phyloP scores from a whole-genome alignment of 2,329 filamentous ascomycete genomes.

The Celoporthe dispersa region DNA sequence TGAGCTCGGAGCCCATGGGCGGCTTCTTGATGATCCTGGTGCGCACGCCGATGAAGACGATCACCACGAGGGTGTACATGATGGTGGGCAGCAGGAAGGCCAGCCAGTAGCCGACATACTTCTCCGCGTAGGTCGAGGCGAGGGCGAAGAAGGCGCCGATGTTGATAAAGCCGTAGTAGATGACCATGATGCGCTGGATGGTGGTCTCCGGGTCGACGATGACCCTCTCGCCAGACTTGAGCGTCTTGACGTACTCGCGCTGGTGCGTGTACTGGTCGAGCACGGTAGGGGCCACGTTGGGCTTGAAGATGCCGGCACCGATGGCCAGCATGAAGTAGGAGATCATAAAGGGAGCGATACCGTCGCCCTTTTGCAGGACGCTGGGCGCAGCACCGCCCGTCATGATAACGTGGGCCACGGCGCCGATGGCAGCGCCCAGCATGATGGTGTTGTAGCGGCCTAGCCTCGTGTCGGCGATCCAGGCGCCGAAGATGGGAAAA shows the following conservation, averaged over 20 bases:
- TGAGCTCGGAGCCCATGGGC: constrained; percentile 69
- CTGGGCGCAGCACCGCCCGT: constrained; percentile 65
- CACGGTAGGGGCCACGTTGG: constrained; percentile 53
- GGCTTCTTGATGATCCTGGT: constrained; percentile 60
- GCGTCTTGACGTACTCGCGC: constrained; percentile 45
- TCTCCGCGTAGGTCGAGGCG: constrained; percentile 74
- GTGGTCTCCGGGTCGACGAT: constrained; percentile 53
- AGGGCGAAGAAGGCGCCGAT: constrained; percentile 64
- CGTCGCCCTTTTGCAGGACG: constrained; percentile 55
- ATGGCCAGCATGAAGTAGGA: constrained; percentile 69
- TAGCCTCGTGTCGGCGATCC: constrained; percentile 66
- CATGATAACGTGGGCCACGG: constrained; percentile 67
- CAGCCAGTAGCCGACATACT: constrained; percentile 77
- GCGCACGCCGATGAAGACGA: constrained; percentile 60
- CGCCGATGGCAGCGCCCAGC: constrained; percentile 56
- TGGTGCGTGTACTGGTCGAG: constrained; percentile 50
- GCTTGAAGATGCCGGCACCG: constrained; percentile 74
- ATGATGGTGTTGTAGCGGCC: constrained; percentile 72
- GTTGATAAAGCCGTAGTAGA: constrained; percentile 71
- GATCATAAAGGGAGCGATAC: constrained; percentile 63
- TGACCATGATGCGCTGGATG: constrained; percentile 48
- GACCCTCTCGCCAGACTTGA: constrained; percentile 49
- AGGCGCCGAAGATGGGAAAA: constrained; percentile 56
- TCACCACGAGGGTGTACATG: constrained; percentile 63
- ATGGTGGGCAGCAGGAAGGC: constrained; percentile 58